phyloP scores from a whole-genome alignment of 805 yeast genomes.

The Schwanniomyces sp. region DNA sequence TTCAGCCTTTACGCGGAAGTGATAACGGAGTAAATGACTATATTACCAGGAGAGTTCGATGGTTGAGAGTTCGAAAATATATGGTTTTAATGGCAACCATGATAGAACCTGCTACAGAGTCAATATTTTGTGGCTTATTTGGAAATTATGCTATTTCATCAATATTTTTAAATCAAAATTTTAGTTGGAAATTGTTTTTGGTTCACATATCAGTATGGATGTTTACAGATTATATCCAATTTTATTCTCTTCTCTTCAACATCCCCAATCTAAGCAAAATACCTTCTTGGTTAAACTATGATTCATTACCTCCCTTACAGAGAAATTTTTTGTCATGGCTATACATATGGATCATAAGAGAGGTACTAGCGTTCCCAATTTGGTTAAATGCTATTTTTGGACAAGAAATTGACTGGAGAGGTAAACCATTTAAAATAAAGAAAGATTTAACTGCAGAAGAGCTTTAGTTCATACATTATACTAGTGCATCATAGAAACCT shows the following conservation, averaged over 20 bases:
- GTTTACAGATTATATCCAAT: conserved; percentile 61
- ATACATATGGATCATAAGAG: conserved; percentile 64
- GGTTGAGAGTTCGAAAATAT: conserved; percentile 84
- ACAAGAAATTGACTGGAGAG: conserved; percentile 75
- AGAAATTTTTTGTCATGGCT: conserved; percentile 25
- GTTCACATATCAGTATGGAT: conserved; percentile 68
- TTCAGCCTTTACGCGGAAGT: conserved; percentile 62
- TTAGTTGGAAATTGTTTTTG: conserved; percentile 37
- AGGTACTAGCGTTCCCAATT: conserved; percentile 73
- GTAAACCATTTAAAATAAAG: conserved; percentile 69
- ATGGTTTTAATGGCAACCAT: conserved; percentile 86
- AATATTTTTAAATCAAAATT: conserved; percentile 34
- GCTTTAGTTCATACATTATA: conserved; percentile 1
- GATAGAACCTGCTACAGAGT: conserved; percentile 85
- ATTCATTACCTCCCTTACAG: conserved; percentile 13
- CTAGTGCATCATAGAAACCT: not conserved
- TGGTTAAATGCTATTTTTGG: conserved; percentile 84
- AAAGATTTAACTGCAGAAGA: conserved; percentile 79
- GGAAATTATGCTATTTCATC: conserved; percentile 62
- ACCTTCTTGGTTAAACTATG: conserved; percentile 27
- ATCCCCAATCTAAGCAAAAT: conserved; percentile 12
- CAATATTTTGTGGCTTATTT: conserved; percentile 61
- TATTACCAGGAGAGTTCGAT: conserved; percentile 67
- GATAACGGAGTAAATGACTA: conserved; percentile 52
- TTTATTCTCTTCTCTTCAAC: conserved; percentile 38